These are phyloP conservation scores for Komagataella phaffii DNA, from an alignment of 805 yeast genomes.

Conservation along the genomic window DNA sequence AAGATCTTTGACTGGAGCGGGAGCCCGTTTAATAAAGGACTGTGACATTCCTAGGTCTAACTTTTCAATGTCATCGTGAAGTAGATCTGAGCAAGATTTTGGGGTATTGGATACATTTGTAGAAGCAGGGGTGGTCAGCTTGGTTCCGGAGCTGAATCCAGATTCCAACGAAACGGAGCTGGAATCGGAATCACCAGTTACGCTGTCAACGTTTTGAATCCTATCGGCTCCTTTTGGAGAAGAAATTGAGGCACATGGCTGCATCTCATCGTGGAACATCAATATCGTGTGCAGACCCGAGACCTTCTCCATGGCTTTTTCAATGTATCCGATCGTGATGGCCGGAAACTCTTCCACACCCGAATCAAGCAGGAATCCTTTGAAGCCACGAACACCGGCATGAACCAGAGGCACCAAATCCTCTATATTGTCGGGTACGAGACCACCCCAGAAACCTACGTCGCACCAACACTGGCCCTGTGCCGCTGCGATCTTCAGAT, in stretches of 20 bases:
- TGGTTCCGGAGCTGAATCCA: constrained; percentile 1
- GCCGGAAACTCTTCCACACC: constrained; percentile 97
- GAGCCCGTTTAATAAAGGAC: constrained; percentile 25
- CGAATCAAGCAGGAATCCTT: constrained; percentile 82
- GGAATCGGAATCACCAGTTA: not conserved
- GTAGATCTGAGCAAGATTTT: not conserved
- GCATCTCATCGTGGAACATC: constrained; percentile 93
- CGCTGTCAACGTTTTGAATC: not conserved
- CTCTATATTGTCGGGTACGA: constrained; percentile 64
- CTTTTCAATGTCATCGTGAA: constrained; percentile 10
- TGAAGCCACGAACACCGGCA: constrained; percentile 89
- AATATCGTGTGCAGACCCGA: constrained; percentile 54
- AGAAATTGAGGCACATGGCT: constrained; percentile 22
- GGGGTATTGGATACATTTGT: not conserved
- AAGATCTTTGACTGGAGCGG: constrained; percentile 21
- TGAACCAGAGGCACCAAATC: constrained; percentile 64
- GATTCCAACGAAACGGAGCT: not conserved
- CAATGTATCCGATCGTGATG: constrained; percentile 50
- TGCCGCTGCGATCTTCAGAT: constrained; percentile 69
- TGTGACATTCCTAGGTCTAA: constrained; percentile 25
- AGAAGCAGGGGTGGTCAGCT: not conserved
- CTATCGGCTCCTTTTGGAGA: constrained; percentile 5
- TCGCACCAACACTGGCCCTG: constrained; percentile 80
- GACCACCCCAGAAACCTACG: constrained; percentile 94
- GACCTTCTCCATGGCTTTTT: constrained; percentile 50